Evolutionary conservation across 2,329 filamentous ascomycete species (phyloP), one percentile per base, ranked within the genome.

Genomic region (Verticillium dahliae): DNA sequence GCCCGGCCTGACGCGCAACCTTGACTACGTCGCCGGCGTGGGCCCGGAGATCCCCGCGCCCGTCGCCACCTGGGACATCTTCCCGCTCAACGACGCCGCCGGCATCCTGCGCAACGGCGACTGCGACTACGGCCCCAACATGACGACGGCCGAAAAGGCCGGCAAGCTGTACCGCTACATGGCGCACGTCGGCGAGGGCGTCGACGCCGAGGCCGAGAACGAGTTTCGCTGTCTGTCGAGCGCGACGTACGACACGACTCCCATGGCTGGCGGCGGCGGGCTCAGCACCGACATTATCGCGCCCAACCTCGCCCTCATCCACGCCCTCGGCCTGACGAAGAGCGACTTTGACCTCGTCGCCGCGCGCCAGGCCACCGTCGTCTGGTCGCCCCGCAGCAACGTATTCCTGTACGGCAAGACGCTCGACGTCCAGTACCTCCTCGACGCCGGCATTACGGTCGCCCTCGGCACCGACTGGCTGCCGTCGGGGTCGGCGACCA

Each of bases 401-500:
- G 64, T 71, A 14, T 67, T 63, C 22, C 63, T 72, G 6, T 72
- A 72, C 60, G 69, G 70, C 37, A 67, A 65, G 59, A 72, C 70
- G 15, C 61, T 72, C 38, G 63, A 72, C 60, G 62, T 68, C n/a
- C 65, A 37, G 9, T 65, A 65, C n/a, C 59, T 72, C 10, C 68
- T 71, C 0, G 63, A 65, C 5, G 63, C 65, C 0, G 68, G 66
- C 2, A 67, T 71, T 22, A 70, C 68, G 13, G 69, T 72, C 2
- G 70, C 69, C 31, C 65, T 72, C 4, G 70, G 70, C 9, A 71
- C 68, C 2, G 70, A 72, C 60, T 71, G 70, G 67, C 64, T 70
- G 33, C 68, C 67, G 2, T 69, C 68, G 0, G 69, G 69, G 2
- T 72, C 68, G 14, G 69, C 69, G 1, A 71, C 68, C 35, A 70